Conservation (phyloP, 2,329 filamentous ascomycete species). For the Neofusicoccum ribis region DNA sequence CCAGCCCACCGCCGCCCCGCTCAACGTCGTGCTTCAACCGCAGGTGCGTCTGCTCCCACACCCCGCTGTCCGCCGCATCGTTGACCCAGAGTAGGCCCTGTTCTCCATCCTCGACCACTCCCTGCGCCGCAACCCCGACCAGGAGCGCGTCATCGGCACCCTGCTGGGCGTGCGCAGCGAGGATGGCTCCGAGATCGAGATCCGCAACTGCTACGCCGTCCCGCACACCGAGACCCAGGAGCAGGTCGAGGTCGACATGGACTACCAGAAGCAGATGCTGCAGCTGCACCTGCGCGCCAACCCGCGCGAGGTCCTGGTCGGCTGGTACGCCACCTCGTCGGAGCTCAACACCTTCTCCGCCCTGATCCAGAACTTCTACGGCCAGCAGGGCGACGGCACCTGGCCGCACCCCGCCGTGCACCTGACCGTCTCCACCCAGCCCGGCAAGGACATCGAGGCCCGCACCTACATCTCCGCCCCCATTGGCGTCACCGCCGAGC, state of each 20-base stretch:
- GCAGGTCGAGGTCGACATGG: slow-evolving; percentile 98
- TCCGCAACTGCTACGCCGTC: slow-evolving; percentile 95
- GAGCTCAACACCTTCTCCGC: slow-evolving; percentile 98
- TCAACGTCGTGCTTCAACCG: slow-evolving; percentile 92
- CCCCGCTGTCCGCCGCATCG: not conserved
- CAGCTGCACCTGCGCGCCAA: slow-evolving; percentile 90
- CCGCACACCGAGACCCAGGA: slow-evolving; percentile 98
- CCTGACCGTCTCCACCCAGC: slow-evolving; percentile 87
- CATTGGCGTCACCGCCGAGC: slow-evolving; percentile 91
- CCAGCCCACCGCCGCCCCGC: slow-evolving; percentile 83
- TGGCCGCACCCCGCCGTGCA: slow-evolving; percentile 97
- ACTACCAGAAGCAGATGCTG: slow-evolving; percentile 99
- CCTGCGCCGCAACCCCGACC: slow-evolving; percentile 84
- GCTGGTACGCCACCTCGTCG: slow-evolving; percentile 97
- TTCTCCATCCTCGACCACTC: slow-evolving; percentile 83
- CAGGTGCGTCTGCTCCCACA: slow-evolving; percentile 62
- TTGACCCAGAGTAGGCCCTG: slow-evolving; percentile 50
- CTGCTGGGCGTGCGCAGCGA: slow-evolving; percentile 90
- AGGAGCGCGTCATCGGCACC: slow-evolving; percentile 94
- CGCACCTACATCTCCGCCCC: slow-evolving; percentile 94
- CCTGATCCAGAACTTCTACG: slow-evolving; percentile 99
- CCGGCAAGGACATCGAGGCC: slow-evolving; percentile 85
- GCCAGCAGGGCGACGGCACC: slow-evolving; percentile 92
- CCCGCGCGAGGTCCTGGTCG: slow-evolving; percentile 89
- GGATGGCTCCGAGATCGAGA: slow-evolving; percentile 95